Conservation (phyloP, 2,329 filamentous ascomycete genomes). For the Sclerotinia subarctica region DNA sequence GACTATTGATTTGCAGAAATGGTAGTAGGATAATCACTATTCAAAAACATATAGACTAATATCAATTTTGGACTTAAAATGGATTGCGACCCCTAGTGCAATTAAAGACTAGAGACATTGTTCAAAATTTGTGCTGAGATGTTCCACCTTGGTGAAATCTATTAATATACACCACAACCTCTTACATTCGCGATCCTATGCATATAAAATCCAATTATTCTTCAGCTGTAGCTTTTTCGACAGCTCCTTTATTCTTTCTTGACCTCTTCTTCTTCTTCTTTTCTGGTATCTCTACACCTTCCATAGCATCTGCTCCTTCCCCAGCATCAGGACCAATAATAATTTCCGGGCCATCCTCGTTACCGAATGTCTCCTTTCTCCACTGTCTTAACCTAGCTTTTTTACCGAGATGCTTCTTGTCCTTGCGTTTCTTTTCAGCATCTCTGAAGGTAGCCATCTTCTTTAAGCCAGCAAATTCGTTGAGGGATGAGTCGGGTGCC, state of each 20-base stretch:
- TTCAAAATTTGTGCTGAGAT: background rate
- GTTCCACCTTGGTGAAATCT: conserved; percentile 4
- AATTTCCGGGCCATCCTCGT: conserved; percentile 42
- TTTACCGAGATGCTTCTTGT: conserved; percentile 86
- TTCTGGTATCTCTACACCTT: conserved; percentile 40
- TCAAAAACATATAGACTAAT: background rate
- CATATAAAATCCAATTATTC: background rate
- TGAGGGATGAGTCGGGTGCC: conserved; percentile 82
- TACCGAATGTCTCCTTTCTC: conserved; percentile 64
- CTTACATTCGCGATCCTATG: background rate
- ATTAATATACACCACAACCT: conserved; percentile 12
- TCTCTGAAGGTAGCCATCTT: conserved; percentile 91
- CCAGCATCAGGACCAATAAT: conserved; percentile 28
- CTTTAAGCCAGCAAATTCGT: conserved; percentile 89
- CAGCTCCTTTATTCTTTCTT: conserved; percentile 39
- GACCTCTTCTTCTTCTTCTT: conserved; percentile 53
- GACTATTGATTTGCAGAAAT: background rate
- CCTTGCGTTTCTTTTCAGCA: conserved; percentile 80
- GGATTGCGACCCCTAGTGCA: background rate
- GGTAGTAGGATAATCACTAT: background rate
- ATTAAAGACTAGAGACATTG: conserved; percentile 9
- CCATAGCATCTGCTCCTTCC: conserved; percentile 30
- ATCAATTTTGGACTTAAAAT: background rate
- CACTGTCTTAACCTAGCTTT: conserved; percentile 88
- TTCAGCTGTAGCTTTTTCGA: conserved; percentile 7